A percentile compares a stretch with the other conserved stretches of the same genome.
Conservation (phyloP, 106 monocot genomes). For the Apostasia ramifera region DNA sequence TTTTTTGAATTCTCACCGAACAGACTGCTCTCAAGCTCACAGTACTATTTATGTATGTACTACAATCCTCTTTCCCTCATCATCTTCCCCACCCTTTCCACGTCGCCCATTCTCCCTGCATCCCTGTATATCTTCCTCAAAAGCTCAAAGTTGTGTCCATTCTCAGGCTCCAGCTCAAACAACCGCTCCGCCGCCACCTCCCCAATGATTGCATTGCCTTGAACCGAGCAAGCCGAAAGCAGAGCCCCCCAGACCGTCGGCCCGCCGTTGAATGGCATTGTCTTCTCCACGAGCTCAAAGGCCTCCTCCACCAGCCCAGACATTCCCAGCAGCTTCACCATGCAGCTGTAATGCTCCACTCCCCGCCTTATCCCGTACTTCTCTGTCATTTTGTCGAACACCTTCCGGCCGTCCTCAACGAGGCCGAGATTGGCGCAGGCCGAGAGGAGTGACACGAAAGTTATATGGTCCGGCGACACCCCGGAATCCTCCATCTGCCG, state of each 20-base stretch:
- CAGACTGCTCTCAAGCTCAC: too few species aligned
- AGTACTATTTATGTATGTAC: too few species aligned
- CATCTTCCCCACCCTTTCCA: constrained; percentile 47
- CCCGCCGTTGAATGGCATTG: constrained; percentile 42
- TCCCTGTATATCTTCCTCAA: constrained; percentile 51
- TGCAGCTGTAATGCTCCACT: constrained; percentile 73
- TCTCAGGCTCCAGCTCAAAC: constrained; percentile 85
- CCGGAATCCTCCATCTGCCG: constrained; percentile 50
- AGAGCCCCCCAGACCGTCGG: constrained; percentile 64
- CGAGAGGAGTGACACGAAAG: constrained; percentile 64
- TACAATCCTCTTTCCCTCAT: constrained; percentile 53
- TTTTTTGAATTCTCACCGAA: too few species aligned
- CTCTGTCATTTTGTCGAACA: constrained; percentile 54
- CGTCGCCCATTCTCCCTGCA: constrained; percentile 33
- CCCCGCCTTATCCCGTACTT: constrained; percentile 35
- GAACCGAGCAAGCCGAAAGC: constrained; percentile 56
- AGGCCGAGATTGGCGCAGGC: constrained; percentile 59
- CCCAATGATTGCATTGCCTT: constrained; percentile 42
- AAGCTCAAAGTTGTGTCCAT: constrained; percentile 70
- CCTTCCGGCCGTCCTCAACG: constrained; percentile 41
- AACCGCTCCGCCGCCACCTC: constrained; percentile 54
- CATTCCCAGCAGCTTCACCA: constrained; percentile 80
- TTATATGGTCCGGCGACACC: constrained; percentile 46
- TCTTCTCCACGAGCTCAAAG: constrained; percentile 21
- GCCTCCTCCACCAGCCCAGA: constrained; percentile 70